phyloP scores from a whole-genome alignment of 345 rosid genomes.

The Pugionium dolabratum region DNA sequence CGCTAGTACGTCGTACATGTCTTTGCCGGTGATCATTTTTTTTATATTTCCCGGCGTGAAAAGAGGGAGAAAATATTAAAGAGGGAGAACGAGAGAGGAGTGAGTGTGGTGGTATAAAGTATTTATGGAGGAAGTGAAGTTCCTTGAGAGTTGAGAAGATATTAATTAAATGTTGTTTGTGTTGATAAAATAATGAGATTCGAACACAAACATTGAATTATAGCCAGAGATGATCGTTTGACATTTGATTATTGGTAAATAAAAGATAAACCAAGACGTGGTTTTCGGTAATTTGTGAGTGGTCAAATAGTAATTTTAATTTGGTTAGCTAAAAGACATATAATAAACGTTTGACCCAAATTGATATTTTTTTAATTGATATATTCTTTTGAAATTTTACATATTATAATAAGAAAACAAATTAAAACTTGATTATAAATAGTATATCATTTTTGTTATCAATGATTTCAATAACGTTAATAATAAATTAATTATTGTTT shows the following conservation, averaged over 20 bases:
- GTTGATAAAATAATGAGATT: slow-evolving; percentile 20
- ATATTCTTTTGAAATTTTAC: too few species aligned
- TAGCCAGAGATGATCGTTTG: slow-evolving; percentile 6
- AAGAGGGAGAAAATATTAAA: slow-evolving; percentile 16
- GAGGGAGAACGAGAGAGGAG: slow-evolving; percentile 19
- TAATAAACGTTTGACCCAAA: too few species aligned
- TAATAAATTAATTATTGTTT: too few species aligned
- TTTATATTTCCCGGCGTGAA: slow-evolving; percentile 18
- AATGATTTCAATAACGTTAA: too few species aligned
- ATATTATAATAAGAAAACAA: too few species aligned
- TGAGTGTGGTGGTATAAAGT: slow-evolving; percentile 12
- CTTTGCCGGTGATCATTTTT: slow-evolving; percentile 69
- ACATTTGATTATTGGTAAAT: slow-evolving; percentile 9
- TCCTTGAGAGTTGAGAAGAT: not conserved
- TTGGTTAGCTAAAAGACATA: too few species aligned
- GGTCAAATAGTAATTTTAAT: too few species aligned
- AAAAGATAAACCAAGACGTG: not conserved
- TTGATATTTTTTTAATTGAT: too few species aligned
- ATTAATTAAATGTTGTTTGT: slow-evolving; percentile 22
- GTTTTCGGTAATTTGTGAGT: not conserved
- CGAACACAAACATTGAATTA: slow-evolving; percentile 31
- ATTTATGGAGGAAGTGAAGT: slow-evolving; percentile 40
- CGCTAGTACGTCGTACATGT: slow-evolving; percentile 77
- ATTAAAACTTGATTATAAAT: too few species aligned
- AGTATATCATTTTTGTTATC: too few species aligned